phyloP scores from a whole-genome alignment of 2,329 filamentous ascomycete genomes.

The Claviceps quebecensis region DNA sequence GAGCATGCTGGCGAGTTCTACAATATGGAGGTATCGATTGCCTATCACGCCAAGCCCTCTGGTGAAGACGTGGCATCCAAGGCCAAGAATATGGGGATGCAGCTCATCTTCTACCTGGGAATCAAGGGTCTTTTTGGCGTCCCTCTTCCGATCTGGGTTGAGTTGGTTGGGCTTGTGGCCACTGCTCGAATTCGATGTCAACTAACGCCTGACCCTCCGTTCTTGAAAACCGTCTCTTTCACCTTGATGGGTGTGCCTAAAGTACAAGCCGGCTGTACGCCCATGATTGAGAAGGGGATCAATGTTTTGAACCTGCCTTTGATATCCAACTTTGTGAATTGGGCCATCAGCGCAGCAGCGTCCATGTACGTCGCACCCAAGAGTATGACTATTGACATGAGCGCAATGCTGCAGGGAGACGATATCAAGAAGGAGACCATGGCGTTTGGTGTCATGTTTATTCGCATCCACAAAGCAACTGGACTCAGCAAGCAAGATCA shows the following conservation, averaged over 20 bases:
- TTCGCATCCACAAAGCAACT: constrained; percentile 77
- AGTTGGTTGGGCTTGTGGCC: constrained; percentile 79
- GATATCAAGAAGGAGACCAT: constrained; percentile 80
- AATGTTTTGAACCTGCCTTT: constrained; percentile 85
- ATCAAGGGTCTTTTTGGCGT: constrained; percentile 80
- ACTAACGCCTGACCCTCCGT: constrained; percentile 81
- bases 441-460: constrained; percentile 79
- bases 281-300: constrained; percentile 80
- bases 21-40: constrained; percentile 80
- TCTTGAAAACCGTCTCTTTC: constrained; percentile 81
- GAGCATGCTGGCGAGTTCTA: constrained; percentile 88
- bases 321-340: constrained; percentile 95
- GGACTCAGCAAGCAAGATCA: constrained; percentile 85
- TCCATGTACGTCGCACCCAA: constrained; percentile 92
- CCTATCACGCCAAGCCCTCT: constrained; percentile 75
- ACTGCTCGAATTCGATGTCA: constrained; percentile 73
- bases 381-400: constrained; percentile 80
- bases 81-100: constrained; percentile 94
- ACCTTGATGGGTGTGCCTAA: constrained; percentile 91
- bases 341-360: constrained; percentile 74
- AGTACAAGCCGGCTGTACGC: constrained; percentile 76
- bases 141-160: constrained; percentile 75
- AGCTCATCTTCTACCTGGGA: constrained; percentile 85
- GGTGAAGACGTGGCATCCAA: constrained; percentile 59
- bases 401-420: constrained; percentile 82